Conservation (phyloP, 352 stramenopile genomes). For the Phytophthora tentaculata region DNA sequence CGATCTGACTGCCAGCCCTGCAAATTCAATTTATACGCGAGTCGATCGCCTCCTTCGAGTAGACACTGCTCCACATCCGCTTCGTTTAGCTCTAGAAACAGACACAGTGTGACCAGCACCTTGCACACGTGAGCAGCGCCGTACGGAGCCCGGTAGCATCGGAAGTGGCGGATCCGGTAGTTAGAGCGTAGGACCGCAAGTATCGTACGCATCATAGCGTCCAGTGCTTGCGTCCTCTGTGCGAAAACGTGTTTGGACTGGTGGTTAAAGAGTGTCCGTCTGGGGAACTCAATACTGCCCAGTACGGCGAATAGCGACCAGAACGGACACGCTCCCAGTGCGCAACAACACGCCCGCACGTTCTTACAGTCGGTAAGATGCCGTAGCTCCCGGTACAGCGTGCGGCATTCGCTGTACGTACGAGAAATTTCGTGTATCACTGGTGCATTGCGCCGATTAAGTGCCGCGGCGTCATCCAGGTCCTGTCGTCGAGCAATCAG, state of each 20-base stretch:
- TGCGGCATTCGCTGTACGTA: slow-evolving; percentile 64
- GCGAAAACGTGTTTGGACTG: slow-evolving; percentile 45
- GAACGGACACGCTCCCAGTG: slow-evolving; percentile 63
- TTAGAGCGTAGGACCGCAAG: slow-evolving; percentile 38
- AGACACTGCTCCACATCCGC: slow-evolving; percentile 30
- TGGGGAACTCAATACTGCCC: slow-evolving; percentile 55
- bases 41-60: slow-evolving; percentile 26
- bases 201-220: slow-evolving; percentile 39
- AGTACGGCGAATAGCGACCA: slow-evolving; percentile 58
- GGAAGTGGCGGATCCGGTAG: slow-evolving; percentile 44
- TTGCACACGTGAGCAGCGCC: slow-evolving; percentile 36
- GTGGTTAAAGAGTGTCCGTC: slow-evolving; percentile 53
- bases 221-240: slow-evolving; percentile 33
- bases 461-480: slow-evolving; percentile 32
- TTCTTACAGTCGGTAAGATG: slow-evolving; percentile 50
- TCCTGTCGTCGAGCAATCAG: slow-evolving; percentile 25
- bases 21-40: slow-evolving; percentile 45
- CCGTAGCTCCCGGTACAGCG: slow-evolving; percentile 51
- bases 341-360: slow-evolving; percentile 50
- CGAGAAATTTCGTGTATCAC: slow-evolving; percentile 50
- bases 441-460: slow-evolving; percentile 16
- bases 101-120: slow-evolving; percentile 41
- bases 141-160: slow-evolving; percentile 24
- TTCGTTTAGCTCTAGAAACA: slow-evolving; percentile 47
- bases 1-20: slow-evolving; percentile 55